Evolutionary conservation across 192 early-diverging fungal genomes (phyloP).

Genomic region (Linderina pennispora): DNA sequence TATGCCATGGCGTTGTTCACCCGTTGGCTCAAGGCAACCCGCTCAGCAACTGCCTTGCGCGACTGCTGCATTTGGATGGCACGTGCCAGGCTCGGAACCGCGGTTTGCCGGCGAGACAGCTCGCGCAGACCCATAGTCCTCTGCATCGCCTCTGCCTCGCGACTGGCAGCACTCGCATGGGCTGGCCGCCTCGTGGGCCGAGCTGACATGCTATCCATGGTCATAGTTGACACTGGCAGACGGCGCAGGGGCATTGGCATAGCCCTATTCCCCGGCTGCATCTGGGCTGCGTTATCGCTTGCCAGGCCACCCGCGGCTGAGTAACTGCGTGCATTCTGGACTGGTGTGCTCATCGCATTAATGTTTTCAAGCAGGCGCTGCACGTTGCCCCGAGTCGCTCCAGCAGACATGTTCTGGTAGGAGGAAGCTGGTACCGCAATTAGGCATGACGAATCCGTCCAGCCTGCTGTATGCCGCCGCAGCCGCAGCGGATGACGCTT

Average conservation of each 20-base stretch:
- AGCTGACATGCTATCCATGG: constrained; percentile 24
- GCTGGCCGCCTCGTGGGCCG: constrained; percentile 12
- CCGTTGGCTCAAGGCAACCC: not conserved
- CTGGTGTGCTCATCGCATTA: constrained; percentile 31
- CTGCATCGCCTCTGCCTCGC: constrained; percentile 18
- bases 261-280: not conserved
- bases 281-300: too few species aligned
- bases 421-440: too few species aligned
- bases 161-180: constrained; percentile 4
- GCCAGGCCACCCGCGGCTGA: constrained; percentile 1
- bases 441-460: too few species aligned
- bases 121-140: constrained; percentile 20
- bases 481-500: too few species aligned
- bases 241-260: constrained; percentile 28
- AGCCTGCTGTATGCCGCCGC: too few species aligned
- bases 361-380: constrained; percentile 39
- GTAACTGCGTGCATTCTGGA: constrained; percentile 28
- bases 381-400: constrained; percentile 31
- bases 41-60: constrained; percentile 30
- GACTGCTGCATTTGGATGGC: constrained; percentile 47
- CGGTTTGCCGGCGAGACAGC: constrained; percentile 15
- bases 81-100: constrained; percentile 38
- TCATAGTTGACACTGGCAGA: constrained; percentile 33
- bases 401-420: constrained; percentile 2
- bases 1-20: too few species aligned